These are phyloP conservation scores for Phytophthora pseudosyringae DNA, from an alignment of 352 stramenopile genomes.

Conservation along the genomic window DNA sequence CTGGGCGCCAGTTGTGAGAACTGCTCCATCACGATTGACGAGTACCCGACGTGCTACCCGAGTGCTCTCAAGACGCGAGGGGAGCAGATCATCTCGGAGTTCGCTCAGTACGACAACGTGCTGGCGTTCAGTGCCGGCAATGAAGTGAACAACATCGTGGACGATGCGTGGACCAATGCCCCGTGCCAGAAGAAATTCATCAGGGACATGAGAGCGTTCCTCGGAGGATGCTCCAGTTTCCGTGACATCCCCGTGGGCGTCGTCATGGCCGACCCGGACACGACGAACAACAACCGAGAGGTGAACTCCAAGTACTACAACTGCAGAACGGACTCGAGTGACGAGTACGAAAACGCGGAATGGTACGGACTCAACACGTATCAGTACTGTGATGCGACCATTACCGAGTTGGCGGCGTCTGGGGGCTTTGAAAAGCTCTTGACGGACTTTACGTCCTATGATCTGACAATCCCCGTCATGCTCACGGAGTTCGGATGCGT, in stretches of 20 bases:
- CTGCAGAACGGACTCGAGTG: constrained; percentile 70
- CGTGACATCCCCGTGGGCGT: constrained; percentile 79
- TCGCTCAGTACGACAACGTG: constrained; percentile 88
- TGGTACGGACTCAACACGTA: constrained; percentile 92
- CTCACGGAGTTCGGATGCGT: constrained; percentile 89
- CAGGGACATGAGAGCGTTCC: constrained; percentile 80
- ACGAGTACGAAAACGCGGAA: constrained; percentile 80
- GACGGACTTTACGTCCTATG: constrained; percentile 64
- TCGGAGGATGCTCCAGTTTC: constrained; percentile 58
- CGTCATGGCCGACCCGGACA: constrained; percentile 68
- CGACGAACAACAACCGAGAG: constrained; percentile 54
- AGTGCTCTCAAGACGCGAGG: constrained; percentile 66
- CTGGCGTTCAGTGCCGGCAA: constrained; percentile 85
- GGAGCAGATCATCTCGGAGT: constrained; percentile 78
- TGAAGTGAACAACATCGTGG: constrained; percentile 79
- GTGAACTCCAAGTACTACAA: constrained; percentile 87
- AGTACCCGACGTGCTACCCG: constrained; percentile 67
- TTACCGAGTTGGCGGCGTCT: constrained; percentile 52
- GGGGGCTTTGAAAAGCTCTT: constrained; percentile 68
- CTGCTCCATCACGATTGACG: constrained; percentile 63
- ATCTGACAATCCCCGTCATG: constrained; percentile 78
- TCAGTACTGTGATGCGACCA: constrained; percentile 66
- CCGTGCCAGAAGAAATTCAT: constrained; percentile 92
- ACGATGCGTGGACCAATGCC: constrained; percentile 55
- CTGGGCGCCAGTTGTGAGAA: constrained; percentile 62